Conservation (phyloP, 2,329 filamentous ascomycete genomes). For the Penicillium aurantiogriseum region DNA sequence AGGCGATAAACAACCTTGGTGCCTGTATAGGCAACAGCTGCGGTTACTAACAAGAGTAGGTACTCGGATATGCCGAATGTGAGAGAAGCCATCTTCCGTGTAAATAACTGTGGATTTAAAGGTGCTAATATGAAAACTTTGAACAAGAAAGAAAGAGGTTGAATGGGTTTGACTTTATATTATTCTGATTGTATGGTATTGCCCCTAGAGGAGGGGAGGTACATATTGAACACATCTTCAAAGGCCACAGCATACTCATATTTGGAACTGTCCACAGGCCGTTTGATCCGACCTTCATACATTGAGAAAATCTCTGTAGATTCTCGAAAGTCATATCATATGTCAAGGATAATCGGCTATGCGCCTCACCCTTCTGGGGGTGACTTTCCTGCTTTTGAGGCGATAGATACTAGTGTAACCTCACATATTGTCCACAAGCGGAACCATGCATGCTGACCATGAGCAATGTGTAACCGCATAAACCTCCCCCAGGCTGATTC, state of each 20-base stretch:
- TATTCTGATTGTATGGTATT: not conserved
- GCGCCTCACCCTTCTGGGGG: not conserved
- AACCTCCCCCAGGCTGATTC: too few relatives aligned
- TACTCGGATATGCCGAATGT: not conserved
- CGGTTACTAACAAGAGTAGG: not conserved
- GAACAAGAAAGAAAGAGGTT: not conserved
- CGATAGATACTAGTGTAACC: not conserved
- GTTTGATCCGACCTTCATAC: too few relatives aligned
- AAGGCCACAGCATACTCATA: too few relatives aligned
- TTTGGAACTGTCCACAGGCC: too few relatives aligned
- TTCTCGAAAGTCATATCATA: not conserved
- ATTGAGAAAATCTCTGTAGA: not conserved
- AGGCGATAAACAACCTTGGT: not conserved
- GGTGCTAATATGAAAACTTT: too few relatives aligned
- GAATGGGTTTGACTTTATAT: not conserved
- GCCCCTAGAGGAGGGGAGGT: not conserved
- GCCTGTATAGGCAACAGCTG: not conserved
- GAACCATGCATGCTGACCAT: not conserved
- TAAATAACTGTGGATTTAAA: not conserved
- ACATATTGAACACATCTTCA: too few relatives aligned
- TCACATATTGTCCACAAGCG: not conserved
- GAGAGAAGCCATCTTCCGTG: not conserved
- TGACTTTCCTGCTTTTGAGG: not conserved
- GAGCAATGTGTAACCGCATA: too few relatives aligned
- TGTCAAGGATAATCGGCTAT: not conserved